Conservation (phyloP, 352 stramenopile species). For the Hyaloperonospora arabidopsidis region DNA sequence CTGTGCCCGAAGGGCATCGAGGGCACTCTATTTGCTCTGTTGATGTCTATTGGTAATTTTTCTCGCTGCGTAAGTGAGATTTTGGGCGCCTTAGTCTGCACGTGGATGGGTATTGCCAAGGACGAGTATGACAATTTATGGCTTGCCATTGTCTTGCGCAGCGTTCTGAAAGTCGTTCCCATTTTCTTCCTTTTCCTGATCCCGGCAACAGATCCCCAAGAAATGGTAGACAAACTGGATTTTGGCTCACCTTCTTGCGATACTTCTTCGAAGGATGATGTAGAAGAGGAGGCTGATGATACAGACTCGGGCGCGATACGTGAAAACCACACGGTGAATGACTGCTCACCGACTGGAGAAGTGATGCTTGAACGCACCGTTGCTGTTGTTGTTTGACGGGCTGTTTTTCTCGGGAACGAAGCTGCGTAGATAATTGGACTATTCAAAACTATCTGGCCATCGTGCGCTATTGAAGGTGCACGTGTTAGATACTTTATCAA, state of each 20-base stretch:
- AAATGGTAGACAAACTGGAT: constrained; percentile 64
- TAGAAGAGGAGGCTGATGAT: constrained; percentile 26
- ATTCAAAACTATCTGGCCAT: neutral
- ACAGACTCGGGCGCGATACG: constrained; percentile 32
- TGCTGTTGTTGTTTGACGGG: constrained; percentile 17
- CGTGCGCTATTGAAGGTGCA: neutral
- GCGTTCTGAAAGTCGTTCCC: constrained; percentile 86
- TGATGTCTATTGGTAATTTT: constrained; percentile 97
- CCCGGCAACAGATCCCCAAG: constrained; percentile 59
- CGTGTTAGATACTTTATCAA: constrained; percentile 21
- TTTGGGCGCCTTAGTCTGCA: constrained; percentile 86
- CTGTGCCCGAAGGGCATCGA: constrained; percentile 93
- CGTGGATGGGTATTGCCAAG: constrained; percentile 84
- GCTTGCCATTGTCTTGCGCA: constrained; percentile 88
- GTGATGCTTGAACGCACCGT: constrained; percentile 16
- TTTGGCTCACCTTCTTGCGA: constrained; percentile 28
- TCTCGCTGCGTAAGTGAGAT: constrained; percentile 90
- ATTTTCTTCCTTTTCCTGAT: constrained; percentile 87
- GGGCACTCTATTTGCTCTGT: constrained; percentile 92
- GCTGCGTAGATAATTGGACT: too few relatives aligned
- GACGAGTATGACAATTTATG: constrained; percentile 88
- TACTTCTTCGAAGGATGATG: constrained; percentile 16
- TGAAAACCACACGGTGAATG: constrained; percentile 37
- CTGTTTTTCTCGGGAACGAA: too few relatives aligned
- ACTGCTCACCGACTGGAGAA: constrained; percentile 28